Percentiles rank a stretch among this genome's conserved stretches.
Evolutionary conservation across 176 grass and related monocot species (phyloP).

Genomic region (Leersia perrieri): DNA sequence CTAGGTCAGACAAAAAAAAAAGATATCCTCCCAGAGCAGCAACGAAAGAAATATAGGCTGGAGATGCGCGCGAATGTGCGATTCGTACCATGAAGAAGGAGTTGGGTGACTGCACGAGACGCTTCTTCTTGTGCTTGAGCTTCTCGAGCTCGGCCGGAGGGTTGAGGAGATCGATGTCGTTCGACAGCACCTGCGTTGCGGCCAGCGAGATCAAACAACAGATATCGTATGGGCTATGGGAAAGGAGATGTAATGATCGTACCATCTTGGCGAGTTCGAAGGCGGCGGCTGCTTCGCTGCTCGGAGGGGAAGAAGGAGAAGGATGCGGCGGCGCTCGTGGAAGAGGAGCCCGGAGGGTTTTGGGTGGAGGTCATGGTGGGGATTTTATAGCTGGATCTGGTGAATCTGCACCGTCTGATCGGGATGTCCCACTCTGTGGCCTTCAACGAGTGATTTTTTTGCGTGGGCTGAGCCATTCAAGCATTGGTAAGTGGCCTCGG

Average conservation of each 20-base stretch:
- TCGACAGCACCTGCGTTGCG: slow-evolving; percentile 70
- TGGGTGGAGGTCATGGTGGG: neutral
- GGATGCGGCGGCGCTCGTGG: neutral
- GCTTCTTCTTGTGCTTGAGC: slow-evolving; percentile 91
- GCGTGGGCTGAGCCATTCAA: neutral
- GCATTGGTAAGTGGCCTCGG: too few relatives aligned
- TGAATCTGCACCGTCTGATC: slow-evolving; percentile 15
- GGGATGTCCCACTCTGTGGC: neutral
- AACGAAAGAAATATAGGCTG: neutral
- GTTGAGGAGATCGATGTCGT: slow-evolving; percentile 90
- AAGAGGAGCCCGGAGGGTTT: slow-evolving; percentile 10
- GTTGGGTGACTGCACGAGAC: slow-evolving; percentile 84
- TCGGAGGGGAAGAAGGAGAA: neutral
- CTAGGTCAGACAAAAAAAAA: neutral
- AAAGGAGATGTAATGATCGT: neutral
- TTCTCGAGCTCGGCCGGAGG: slow-evolving; percentile 81
- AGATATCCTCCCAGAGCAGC: neutral
- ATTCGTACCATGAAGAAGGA: slow-evolving; percentile 77
- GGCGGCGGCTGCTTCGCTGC: neutral
- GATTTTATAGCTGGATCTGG: neutral
- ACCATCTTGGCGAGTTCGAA: slow-evolving; percentile 25
- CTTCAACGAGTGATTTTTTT: neutral
- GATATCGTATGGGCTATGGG: too few relatives aligned
- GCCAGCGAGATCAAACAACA: too few relatives aligned
- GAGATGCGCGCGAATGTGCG: neutral